Evolutionary conservation across 805 yeast species (phyloP).

Genomic region (Suhomyces pyralidae): DNA sequence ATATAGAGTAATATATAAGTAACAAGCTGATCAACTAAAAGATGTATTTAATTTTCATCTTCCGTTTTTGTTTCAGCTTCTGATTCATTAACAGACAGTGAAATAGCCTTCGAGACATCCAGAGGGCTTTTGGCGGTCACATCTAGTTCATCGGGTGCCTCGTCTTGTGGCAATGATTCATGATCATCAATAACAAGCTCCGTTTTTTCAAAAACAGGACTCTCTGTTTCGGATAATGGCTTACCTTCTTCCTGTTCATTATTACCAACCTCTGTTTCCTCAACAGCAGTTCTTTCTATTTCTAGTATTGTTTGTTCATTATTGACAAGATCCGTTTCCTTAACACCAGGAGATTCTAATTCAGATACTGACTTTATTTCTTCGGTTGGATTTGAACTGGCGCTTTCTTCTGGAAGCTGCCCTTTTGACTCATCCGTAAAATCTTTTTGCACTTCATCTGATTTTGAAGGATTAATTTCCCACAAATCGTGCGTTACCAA

Average conservation of each 20-base stretch:
- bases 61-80: not conserved
- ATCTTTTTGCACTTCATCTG: conserved; percentile 1
- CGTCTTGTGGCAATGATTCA: not conserved
- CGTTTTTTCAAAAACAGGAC: not conserved
- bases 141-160: not conserved
- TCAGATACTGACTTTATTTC: not conserved
- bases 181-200: not conserved
- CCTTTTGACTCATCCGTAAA: not conserved
- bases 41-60: not conserved
- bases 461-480: conserved; percentile 20
- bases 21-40: not conserved
- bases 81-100: not conserved
- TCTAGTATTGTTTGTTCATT: not conserved
- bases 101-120: not conserved
- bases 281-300: not conserved
- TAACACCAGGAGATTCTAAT: not conserved
- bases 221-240: not conserved
- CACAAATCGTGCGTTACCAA: conserved; percentile 36
- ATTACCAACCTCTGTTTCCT: not conserved
- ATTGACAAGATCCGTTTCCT: not conserved
- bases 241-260: not conserved
- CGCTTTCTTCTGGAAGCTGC: not conserved
- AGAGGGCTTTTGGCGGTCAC: not conserved
- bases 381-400: not conserved
- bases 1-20: not conserved